Evolutionary conservation across 2,329 filamentous ascomycete species (phyloP), one percentile per base, ranked within the genome.

Genomic region (Purpureocillium takamizusanense): DNA sequence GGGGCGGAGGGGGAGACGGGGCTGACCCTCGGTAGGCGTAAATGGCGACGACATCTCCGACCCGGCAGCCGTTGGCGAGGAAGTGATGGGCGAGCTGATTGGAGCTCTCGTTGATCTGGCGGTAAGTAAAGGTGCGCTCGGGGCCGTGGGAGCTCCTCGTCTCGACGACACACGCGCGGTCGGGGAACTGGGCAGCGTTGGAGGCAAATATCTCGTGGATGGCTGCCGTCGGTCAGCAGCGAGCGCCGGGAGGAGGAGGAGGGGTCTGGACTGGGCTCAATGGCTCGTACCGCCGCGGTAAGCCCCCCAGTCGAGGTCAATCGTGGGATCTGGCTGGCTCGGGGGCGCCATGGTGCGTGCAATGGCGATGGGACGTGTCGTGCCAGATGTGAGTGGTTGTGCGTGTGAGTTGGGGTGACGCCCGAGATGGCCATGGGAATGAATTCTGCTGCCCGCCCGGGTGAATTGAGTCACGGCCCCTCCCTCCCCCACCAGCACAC

Each of bases 1-100:
- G 88, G 89, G 86, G 95, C 94, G 38, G 88, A 80, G 28, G 83
- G 86, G 34, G 67, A 54, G 32, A 77, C 67, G 11, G 78, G 59
- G 21, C 77, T 72, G 27, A 95, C 88, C 35, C 46, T 79, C 89
- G 78, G 61, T 95, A 76, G 40, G 86, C 86, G 55, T 81, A 95
- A 46, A 92, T 85, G 86, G 95, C 94, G 51, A 95, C 87, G 3
- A 95, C 88, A 55, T 97, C 88, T 8, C 87, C 88, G 48, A 78
- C 70, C 42, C 79, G 70, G 46, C 87, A 70, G 41, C 89, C 88
- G 51, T 78, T 72, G 36, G 81, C 70, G 38, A 83, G 74, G 15
- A 95, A 71, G 54, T 94, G 76, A 61, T 94, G 80, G 16, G 87
- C 85, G 7, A 95, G n/a, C n/a, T 60, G 14, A 78, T 70, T 94